Conservation (phyloP, 1,139 yeast genomes). For the Pichia sp. region DNA sequence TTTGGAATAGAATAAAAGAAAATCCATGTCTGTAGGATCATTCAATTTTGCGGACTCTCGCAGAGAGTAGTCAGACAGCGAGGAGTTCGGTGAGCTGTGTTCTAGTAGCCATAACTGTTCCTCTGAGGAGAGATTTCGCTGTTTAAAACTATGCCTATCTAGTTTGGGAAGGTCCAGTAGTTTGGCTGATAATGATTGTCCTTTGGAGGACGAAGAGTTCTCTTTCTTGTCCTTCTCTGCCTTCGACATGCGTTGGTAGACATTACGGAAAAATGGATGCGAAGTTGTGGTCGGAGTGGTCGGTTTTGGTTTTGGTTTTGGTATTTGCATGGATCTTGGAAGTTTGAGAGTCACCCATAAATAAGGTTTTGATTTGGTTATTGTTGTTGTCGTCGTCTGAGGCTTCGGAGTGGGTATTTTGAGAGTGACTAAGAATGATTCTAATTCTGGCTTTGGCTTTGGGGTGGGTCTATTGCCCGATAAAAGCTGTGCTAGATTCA, state of each 20-base stretch:
- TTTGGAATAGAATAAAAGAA: background rate
- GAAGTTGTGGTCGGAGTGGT: slow-evolving; percentile 1
- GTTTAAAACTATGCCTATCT: background rate
- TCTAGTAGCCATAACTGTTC: no score
- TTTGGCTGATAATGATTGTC: background rate
- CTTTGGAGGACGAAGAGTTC: background rate
- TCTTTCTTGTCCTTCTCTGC: no score
- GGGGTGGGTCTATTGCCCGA: slow-evolving; percentile 2
- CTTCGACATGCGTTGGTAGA: no score
- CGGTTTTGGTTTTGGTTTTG: background rate
- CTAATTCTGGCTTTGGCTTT: no score
- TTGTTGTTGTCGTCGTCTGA: no score
- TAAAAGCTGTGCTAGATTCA: slow-evolving; percentile 2
- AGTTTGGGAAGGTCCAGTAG: no score
- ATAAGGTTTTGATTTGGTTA: background rate
- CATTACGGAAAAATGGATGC: slow-evolving; percentile 16
- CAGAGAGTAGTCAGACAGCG: no score
- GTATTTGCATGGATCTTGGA: background rate
- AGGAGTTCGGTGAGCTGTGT: no score
- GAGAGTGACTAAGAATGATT: slow-evolving; percentile 3
- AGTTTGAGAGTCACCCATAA: slow-evolving; percentile 3
- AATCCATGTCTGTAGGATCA: no score
- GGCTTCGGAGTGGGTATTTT: slow-evolving; percentile 7
- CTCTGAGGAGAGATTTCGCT: background rate
- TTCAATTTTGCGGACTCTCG: no score